Percentiles rank a stretch among this genome's conserved stretches.
These are phyloP conservation scores for Nicotiana rustica DNA, from an alignment of 305 asterid species.

Conservation along the genomic window DNA sequence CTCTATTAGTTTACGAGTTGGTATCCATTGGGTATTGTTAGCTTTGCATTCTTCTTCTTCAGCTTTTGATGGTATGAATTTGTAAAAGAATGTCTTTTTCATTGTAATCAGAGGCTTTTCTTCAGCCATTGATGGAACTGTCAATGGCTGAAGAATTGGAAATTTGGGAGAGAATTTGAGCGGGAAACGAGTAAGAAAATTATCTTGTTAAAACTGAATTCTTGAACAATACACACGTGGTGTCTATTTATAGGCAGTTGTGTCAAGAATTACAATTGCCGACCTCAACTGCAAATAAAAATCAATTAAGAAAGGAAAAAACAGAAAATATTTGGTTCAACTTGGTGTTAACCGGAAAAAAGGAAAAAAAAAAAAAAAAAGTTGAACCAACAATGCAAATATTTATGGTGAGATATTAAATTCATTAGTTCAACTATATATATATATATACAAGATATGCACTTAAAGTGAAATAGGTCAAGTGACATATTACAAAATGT, in stretches of 20 bases:
- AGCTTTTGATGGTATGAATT: conserved; percentile 51
- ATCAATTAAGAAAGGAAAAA: too few species aligned
- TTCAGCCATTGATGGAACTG: not conserved
- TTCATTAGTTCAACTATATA: too few species aligned
- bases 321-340: too few species aligned
- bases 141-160: conserved; percentile 3
- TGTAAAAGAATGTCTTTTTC: conserved; percentile 54
- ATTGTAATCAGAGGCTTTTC: not conserved
- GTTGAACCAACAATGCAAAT: too few species aligned
- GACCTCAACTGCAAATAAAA: too few species aligned
- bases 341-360: too few species aligned
- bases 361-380: too few species aligned
- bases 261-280: too few species aligned
- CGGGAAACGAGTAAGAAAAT: not conserved
- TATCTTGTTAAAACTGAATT: not conserved
- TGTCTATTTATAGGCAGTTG: not conserved
- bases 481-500: too few species aligned
- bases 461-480: too few species aligned
- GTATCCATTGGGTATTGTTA: conserved; percentile 24
- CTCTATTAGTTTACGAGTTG: conserved; percentile 46
- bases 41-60: conserved; percentile 38
- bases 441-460: too few species aligned
- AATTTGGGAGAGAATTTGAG: not conserved
- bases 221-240: not conserved
- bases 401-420: too few species aligned